Base-by-base conservation (phyloP, 352 stramenopile genomes). In the Phytopythium sindhum region DNA sequence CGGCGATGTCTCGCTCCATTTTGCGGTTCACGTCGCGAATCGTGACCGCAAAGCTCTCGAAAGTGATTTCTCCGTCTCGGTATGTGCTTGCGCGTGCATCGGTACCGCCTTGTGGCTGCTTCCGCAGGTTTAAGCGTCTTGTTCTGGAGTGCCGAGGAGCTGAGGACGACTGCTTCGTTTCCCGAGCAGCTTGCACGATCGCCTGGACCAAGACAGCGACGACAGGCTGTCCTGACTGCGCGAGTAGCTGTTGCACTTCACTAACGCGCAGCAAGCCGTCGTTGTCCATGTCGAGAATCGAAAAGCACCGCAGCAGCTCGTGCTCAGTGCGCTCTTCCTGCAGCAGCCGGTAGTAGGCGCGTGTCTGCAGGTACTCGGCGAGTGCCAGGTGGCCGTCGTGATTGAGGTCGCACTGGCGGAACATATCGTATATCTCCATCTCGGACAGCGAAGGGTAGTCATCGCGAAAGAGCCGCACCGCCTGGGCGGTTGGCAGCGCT, bases 21-120 rank as follows among this genome's bases (percentile, higher is more conserved):
- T 57, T 73, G 24, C 81, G 80, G 57, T 92, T 92, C 33, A 88
- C 74, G 8, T 80, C 71, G 33, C 74, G 80, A 47, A 91, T 90
- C 3, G 81, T 80, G 28, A 47, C 31, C 17, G 68, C 73, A 35
- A 92, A 92, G 39, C 87, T 68, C 31, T 81, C 72, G 42, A 90
- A 87, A 7, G 80, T 89, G 72, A 92, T 89, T 58, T 90, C 78
- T 10, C 81, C 81, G 28, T 78, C 71, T 10, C 71, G 68, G 44
- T 77, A 64, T 23, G 61, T 66, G 28, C 58, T 69, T 11, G 58
- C 47, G 26, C 26, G 45, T 28, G 42, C 1, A 19, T 45, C 59
- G 47, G 9, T 26, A n/a, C 5, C 39, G 14, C 5, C 48, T 33
- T 12, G 14, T 24, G 5, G 9, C 10, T 12, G 4, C 10, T n/a